Conservation (phyloP, 495 filamentous ascomycete genomes). For the Penicillium lagena region DNA sequence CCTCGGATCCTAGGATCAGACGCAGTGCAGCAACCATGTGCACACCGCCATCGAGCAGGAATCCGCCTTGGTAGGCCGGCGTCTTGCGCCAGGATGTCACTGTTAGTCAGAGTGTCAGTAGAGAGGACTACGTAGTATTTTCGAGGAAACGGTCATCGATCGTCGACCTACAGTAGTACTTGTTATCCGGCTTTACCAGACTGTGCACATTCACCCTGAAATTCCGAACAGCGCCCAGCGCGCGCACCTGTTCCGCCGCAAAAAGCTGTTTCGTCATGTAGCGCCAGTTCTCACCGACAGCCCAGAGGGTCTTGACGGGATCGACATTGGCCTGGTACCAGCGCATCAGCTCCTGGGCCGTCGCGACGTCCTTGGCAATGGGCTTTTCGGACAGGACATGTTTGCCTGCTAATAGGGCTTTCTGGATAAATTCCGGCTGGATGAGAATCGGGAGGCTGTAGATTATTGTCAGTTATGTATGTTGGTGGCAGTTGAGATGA, state of each 20-base stretch:
- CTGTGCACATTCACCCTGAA: constrained; percentile 53
- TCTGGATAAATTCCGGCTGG: constrained; percentile 31
- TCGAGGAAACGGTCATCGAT: neutral
- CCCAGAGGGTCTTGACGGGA: constrained; percentile 44
- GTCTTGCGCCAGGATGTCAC: constrained; percentile 70
- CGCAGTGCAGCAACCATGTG: constrained; percentile 62
- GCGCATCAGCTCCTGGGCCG: constrained; percentile 53
- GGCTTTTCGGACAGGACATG: constrained; percentile 85
- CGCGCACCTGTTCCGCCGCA: constrained; percentile 48
- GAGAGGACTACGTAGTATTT: neutral
- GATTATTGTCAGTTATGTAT: constrained; percentile 8
- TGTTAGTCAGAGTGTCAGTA: constrained; percentile 9
- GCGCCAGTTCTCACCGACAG: constrained; percentile 73
- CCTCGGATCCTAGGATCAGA: constrained; percentile 47
- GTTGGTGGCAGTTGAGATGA: neutral
- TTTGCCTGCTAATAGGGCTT: constrained; percentile 60
- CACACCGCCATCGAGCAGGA: constrained; percentile 71
- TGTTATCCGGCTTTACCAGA: constrained; percentile 48
- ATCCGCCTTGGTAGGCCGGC: constrained; percentile 70
- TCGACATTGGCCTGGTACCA: constrained; percentile 52
- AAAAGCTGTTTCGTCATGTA: constrained; percentile 53
- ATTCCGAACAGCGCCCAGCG: constrained; percentile 56
- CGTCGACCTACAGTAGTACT: constrained; percentile 47
- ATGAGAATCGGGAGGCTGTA: constrained; percentile 34
- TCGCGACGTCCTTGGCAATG: constrained; percentile 58